Base-by-base conservation (phyloP, 2,329 filamentous ascomycete genomes). In the Nemania sp. region DNA sequence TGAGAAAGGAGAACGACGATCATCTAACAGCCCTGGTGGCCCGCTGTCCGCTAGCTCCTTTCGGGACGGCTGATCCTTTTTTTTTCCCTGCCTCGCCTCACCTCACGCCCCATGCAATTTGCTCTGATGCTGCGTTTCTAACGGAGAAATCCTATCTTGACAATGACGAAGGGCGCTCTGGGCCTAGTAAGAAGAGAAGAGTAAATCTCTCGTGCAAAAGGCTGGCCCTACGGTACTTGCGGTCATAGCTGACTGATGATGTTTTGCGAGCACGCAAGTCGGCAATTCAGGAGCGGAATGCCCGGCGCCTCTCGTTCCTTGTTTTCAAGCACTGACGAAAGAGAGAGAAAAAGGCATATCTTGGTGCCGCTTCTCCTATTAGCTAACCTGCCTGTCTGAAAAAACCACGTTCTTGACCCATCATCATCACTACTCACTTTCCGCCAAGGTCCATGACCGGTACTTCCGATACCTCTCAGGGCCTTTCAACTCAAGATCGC, bases 161-260 rank as follows among this genome's bases (percentile, higher is more conserved):
- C 49, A 32, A 50, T 45, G 45, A 32, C n/a, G 32, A 58, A 47
- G 32, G 32, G 20, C 25, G 54, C 54, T 62, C 59, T 62, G 45
- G 54, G 43, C 45, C 49, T 51, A 35, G 39, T 40, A 13, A n/a
- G 21, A 40, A 50, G n/a, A 20, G 4, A 50, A 32, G 49, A 20
- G 50, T 21, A 35, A 54, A 43, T 15, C 5, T 20, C 15, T 34
- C 35, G n/a, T 39, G 18, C 13, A 20, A 47, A 25, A 29, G 20
- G 29, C 20, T 18, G 43, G 37, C 39, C 37, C 15, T 32, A 20
- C 37, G 47, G 25, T 29, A 29, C 25, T 7, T 3, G 7, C 7
- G 25, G 25, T 29, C 25, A 29, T 29, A 32, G 48, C n/a, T 47
- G n/a, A 25, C 25, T 54, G 13, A 15, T 25, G 11, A 13, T 39